Percentiles rank a stretch among this genome's conserved stretches.
phyloP scores from a whole-genome alignment of 2,329 filamentous ascomycete genomes.

The Apiospora rasikravindrae region DNA sequence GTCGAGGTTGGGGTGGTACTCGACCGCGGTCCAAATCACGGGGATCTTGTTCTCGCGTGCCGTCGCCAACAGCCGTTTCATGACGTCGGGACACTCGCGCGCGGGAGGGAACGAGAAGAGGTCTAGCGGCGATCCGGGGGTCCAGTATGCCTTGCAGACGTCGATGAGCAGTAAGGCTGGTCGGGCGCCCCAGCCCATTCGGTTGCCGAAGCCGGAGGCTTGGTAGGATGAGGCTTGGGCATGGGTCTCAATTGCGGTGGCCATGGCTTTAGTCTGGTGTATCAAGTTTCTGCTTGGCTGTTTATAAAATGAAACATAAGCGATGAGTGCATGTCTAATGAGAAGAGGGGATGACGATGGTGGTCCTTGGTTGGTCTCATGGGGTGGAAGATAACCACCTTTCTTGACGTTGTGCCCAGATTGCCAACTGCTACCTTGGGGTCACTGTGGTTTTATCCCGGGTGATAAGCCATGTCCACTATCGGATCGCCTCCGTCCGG shows the following conservation, averaged over 20 bases:
- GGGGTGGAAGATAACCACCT: not conserved
- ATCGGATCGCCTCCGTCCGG: not conserved
- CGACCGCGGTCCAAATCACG: conserved; percentile 50
- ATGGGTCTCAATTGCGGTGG: conserved; percentile 9
- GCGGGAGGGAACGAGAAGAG: conserved; percentile 43
- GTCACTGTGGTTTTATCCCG: not conserved
- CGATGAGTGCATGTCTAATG: not conserved
- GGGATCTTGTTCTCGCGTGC: conserved; percentile 45
- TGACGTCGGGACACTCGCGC: conserved; percentile 42
- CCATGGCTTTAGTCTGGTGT: not conserved
- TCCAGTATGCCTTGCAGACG: conserved; percentile 53
- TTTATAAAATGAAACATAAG: not conserved
- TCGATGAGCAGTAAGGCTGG: conserved; percentile 52
- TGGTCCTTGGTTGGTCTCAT: not conserved
- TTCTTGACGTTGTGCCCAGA: not conserved
- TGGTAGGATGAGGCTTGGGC: conserved; percentile 32
- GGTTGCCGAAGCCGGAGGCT: conserved; percentile 44
- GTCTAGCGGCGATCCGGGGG: conserved; percentile 46
- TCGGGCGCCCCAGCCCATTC: conserved; percentile 49
- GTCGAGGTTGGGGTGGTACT: conserved; percentile 45
- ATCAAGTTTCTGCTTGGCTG: not conserved
- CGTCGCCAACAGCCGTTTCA: conserved; percentile 45
- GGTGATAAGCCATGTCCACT: not conserved
- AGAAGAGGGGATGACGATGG: not conserved
- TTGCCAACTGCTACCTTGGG: not conserved